These are phyloP conservation scores for Plasmodium coatneyi DNA, from an alignment of 169 alveolate genomes.

Conservation along the genomic window DNA sequence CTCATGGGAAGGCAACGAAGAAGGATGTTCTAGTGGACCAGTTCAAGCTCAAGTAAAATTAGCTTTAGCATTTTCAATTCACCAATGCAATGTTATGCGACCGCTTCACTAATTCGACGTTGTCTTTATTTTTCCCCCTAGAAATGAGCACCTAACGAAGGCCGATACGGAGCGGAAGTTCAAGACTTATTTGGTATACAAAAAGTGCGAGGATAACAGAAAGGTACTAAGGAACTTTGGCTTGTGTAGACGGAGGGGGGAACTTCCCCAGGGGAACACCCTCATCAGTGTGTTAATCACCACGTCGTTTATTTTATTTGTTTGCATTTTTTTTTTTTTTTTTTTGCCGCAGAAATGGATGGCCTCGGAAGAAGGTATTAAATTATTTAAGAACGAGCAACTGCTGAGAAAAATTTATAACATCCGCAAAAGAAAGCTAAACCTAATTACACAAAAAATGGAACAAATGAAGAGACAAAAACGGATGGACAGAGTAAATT, in stretches of 20 bases:
- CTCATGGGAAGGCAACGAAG: slow-evolving; percentile 71
- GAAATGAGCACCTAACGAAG: slow-evolving; percentile 67
- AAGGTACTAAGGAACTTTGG: slow-evolving; percentile 8
- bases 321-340: neutral
- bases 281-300: neutral
- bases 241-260: neutral
- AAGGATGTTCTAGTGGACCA: slow-evolving; percentile 72
- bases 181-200: slow-evolving; percentile 43
- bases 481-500: slow-evolving; percentile 52
- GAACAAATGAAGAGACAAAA: slow-evolving; percentile 66
- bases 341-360: slow-evolving; percentile 51
- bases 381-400: slow-evolving; percentile 59
- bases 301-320: neutral
- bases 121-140: neutral
- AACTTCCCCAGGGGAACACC: neutral
- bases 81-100: neutral
- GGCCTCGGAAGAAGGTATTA: slow-evolving; percentile 73
- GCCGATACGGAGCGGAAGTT: slow-evolving; percentile 71
- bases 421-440: slow-evolving; percentile 54
- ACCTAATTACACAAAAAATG: slow-evolving; percentile 42
- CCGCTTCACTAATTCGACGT: neutral
- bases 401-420: slow-evolving; percentile 47
- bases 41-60: slow-evolving; percentile 29
- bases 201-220: slow-evolving; percentile 66
- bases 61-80: neutral